Conservation (phyloP, 2,329 filamentous ascomycete species). For the Cladosporium sp. region DNA sequence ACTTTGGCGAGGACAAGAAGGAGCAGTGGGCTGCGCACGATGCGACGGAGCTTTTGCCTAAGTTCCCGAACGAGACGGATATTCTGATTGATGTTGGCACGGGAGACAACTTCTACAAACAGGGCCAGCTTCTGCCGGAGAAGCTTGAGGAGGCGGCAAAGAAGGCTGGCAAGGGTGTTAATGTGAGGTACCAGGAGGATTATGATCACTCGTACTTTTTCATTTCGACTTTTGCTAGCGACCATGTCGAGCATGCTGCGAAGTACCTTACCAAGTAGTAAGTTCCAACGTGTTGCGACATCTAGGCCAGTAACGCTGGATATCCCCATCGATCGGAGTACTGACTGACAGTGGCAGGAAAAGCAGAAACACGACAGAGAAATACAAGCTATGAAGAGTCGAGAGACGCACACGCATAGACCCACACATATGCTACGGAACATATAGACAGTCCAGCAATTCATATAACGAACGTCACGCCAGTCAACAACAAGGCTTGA, state of each 20-base stretch:
- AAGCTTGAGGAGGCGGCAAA: slow-evolving; percentile 82
- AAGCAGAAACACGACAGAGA: slow-evolving; percentile 1
- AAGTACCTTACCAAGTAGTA: slow-evolving; percentile 62
- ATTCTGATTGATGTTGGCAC: slow-evolving; percentile 90
- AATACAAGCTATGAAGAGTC: slow-evolving; percentile 10
- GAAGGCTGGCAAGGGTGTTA: slow-evolving; percentile 71
- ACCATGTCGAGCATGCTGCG: slow-evolving; percentile 89
- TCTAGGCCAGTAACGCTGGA: too few relatives aligned
- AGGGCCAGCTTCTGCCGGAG: slow-evolving; percentile 88
- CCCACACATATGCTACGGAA: neutral
- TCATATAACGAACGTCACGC: neutral
- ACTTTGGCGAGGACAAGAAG: slow-evolving; percentile 73
- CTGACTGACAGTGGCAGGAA: slow-evolving; percentile 13
- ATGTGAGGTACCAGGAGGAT: slow-evolving; percentile 79
- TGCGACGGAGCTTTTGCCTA: slow-evolving; percentile 82
- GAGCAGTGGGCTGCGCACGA: slow-evolving; percentile 86
- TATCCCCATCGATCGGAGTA: too few relatives aligned
- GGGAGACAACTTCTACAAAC: slow-evolving; percentile 94
- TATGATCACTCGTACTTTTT: slow-evolving; percentile 99
- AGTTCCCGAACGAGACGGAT: slow-evolving; percentile 71
- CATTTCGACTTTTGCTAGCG: slow-evolving; percentile 84
- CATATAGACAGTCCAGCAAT: neutral
- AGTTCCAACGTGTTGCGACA: neutral
- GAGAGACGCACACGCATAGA: neutral
- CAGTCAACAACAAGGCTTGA: neutral